Evolutionary conservation across 805 yeast genomes (phyloP).

Genomic region (Ogataea trehaloabstinens): DNA sequence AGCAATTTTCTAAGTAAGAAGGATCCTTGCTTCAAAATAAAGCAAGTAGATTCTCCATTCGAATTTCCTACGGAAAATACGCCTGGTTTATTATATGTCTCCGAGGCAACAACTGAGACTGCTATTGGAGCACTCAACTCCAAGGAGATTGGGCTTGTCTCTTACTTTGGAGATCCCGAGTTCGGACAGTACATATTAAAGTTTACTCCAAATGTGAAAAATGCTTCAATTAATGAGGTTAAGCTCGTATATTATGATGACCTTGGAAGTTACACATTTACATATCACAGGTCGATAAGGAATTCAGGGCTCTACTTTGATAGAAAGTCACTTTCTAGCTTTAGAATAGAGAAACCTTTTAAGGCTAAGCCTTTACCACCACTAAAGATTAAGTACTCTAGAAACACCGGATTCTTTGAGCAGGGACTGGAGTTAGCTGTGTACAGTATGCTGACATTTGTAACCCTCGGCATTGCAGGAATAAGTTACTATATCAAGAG

Average conservation of each 20-base stretch:
- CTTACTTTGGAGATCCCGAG: conserved; percentile 7
- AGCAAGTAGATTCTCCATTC: conserved; percentile 1
- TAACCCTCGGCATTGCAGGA: conserved; percentile 2
- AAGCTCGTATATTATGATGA: conserved; percentile 3
- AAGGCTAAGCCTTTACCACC: conserved; percentile 5
- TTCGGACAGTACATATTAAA: conserved; percentile 9
- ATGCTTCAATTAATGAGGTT: conserved; percentile 3
- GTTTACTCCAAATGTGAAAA: conserved; percentile 6
- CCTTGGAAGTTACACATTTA: conserved; percentile 1
- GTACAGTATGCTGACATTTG: background rate
- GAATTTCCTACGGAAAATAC: conserved; percentile 5
- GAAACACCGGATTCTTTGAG: conserved; percentile 9
- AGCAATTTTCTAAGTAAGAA: background rate
- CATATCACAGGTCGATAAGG: conserved; percentile 1
- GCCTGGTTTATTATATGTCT: conserved; percentile 2
- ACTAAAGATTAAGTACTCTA: conserved; percentile 3
- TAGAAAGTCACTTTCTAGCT: background rate
- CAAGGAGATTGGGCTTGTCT: conserved; percentile 3
- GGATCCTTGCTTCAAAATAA: conserved; percentile 1
- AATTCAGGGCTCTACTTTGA: background rate
- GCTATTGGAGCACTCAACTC: conserved; percentile 6
- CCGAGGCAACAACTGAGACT: conserved; percentile 7
- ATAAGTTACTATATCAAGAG: too few species aligned
- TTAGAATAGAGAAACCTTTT: background rate
- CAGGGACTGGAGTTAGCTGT: conserved; percentile 7